A percentile compares a stretch with the other conserved stretches of the same genome.
Evolutionary conservation across 192 early-diverging fungal genomes (phyloP).

Genomic region (Hyaloraphidium curvatum): DNA sequence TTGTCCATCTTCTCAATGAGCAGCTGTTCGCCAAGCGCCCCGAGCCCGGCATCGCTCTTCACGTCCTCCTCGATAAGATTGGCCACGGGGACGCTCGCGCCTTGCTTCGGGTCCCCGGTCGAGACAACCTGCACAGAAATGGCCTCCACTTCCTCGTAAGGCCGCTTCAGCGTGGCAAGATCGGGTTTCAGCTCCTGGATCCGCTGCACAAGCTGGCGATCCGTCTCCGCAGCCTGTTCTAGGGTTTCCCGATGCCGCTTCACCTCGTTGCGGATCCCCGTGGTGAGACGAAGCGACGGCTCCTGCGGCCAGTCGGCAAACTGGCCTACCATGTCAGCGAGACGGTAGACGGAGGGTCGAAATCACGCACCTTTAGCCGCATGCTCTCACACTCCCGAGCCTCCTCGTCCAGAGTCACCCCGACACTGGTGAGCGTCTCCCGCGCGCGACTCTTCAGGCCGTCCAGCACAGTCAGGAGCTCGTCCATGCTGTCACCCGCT

Average conservation of each 20-base stretch:
- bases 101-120: slow-evolving; percentile 13
- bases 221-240: slow-evolving; percentile 49
- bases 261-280: slow-evolving; percentile 57
- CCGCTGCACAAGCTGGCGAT: slow-evolving; percentile 11
- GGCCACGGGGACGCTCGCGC: slow-evolving; percentile 13
- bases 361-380: slow-evolving; percentile 24
- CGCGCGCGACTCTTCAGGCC: slow-evolving; percentile 38
- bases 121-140: slow-evolving; percentile 15
- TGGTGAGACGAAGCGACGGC: slow-evolving; percentile 51
- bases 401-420: slow-evolving; percentile 62
- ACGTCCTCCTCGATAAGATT: slow-evolving; percentile 40
- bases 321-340: not conserved
- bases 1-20: slow-evolving; percentile 43
- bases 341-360: not conserved
- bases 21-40: slow-evolving; percentile 18
- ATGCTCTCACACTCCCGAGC: slow-evolving; percentile 60
- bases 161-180: slow-evolving; percentile 18
- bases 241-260: slow-evolving; percentile 50
- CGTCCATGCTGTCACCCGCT: slow-evolving; percentile 20
- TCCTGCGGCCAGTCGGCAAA: slow-evolving; percentile 61
- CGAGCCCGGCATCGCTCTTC: slow-evolving; percentile 28
- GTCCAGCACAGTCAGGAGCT: slow-evolving; percentile 40
- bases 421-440: slow-evolving; percentile 42
- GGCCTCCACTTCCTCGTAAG: slow-evolving; percentile 23
- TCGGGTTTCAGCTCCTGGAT: slow-evolving; percentile 14